Base-by-base conservation (phyloP, 78 protist species). In the Dictyostelium intermedium region DNA sequence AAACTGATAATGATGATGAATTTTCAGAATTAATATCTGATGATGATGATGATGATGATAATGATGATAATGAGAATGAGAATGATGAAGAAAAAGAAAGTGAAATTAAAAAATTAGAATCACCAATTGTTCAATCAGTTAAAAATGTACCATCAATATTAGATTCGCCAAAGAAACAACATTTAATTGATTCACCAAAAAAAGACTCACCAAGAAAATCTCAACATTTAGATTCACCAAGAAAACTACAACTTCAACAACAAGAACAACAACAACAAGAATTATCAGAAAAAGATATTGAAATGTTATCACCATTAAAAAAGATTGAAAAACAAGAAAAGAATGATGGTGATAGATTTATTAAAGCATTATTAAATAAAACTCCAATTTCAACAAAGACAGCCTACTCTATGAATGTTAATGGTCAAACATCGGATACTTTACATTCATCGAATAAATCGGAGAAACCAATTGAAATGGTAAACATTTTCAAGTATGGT, bases 401-500 rank as follows among this genome's bases (percentile, higher is more conserved):
- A 10, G 39, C 47, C 3, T 32, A 32, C 4, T 77, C 56, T 72
- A 4, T 45, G 2, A 72, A 76, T 35, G 78, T 30, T n/a, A 83
- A 77, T 45, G 74, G 23, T 61, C 16, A 27, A 74, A 16, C 81
- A 35, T 27, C 32, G 5, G 30, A 74, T 35, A 37, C 47, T 16
- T 30, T 20, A 34, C 45, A 32, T 37, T 30, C 45, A 32, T 56
- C 93, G 4, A 61, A 23, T n/a, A 20, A 70, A 25, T 20, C 93
- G 7, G 56, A 66, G 27, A 41, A 82, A 34, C 93, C 93, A 43
- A 35, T 84, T 32, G 70, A 39, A 10, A 79, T 87, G 61, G 93
- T 87, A 1, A 87, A 87, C 35, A 87, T 87, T 9, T 87, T 87
- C 27, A 87, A 79, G 16, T 87, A 87, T 87, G 93, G 93, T 45